Percentiles rank a stretch among this genome's conserved stretches.
These are phyloP conservation scores for Verticillium zaregamsianum DNA, from an alignment of 2,329 filamentous ascomycete species.

Conservation along the genomic window DNA sequence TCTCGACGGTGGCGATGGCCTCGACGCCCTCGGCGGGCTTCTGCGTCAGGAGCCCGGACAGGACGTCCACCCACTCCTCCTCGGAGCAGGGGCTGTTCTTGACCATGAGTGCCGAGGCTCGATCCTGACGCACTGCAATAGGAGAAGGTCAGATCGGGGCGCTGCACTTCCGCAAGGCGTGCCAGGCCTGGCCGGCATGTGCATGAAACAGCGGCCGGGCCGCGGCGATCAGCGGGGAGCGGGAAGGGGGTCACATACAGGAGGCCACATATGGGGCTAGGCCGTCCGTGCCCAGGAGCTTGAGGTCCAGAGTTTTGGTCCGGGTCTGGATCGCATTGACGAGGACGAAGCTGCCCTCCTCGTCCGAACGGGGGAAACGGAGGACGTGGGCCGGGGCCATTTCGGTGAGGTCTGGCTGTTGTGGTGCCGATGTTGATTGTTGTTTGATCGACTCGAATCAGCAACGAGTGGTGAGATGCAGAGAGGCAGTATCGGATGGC, in stretches of 20 bases:
- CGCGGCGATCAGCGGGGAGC: slow-evolving; percentile 10
- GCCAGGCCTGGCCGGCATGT: background rate
- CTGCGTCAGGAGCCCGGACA: slow-evolving; percentile 53
- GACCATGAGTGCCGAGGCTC: slow-evolving; percentile 46
- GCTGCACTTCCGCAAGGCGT: background rate
- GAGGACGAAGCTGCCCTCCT: slow-evolving; percentile 51
- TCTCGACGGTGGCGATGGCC: slow-evolving; percentile 53
- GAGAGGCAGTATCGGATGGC: background rate
- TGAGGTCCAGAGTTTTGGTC: slow-evolving; percentile 56
- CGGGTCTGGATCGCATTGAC: slow-evolving; percentile 51
- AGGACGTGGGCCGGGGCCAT: slow-evolving; percentile 35
- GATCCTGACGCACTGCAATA: slow-evolving; percentile 35
- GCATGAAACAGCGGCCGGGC: slow-evolving; percentile 2
- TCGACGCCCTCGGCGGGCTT: slow-evolving; percentile 51
- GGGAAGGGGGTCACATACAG: slow-evolving; percentile 40
- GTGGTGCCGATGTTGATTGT: background rate
- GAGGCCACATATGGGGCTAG: slow-evolving; percentile 53
- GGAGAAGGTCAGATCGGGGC: background rate
- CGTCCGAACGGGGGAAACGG: slow-evolving; percentile 53
- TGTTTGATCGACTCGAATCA: background rate
- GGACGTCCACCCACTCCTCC: slow-evolving; percentile 63
- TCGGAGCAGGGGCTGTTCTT: slow-evolving; percentile 51
- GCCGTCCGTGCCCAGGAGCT: slow-evolving; percentile 65
- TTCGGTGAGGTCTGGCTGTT: background rate
- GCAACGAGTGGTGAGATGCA: background rate